These are phyloP conservation scores for Paramarasmius palmivorus DNA, from an alignment of 1,284 basidiomycete species.

Conservation along the genomic window DNA sequence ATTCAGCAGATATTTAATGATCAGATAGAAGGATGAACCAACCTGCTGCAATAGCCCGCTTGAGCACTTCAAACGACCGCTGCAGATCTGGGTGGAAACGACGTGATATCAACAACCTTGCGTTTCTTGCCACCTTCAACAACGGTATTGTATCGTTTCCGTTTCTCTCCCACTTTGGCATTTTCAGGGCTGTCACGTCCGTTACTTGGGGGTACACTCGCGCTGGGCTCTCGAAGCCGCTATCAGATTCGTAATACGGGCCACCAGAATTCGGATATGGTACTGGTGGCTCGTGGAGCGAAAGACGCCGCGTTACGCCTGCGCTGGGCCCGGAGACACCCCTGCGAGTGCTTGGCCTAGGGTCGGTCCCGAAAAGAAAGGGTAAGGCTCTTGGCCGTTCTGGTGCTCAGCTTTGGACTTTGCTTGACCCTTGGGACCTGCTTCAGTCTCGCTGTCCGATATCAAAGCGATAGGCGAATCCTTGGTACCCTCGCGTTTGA, in stretches of 20 bases:
- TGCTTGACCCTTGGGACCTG: neutral
- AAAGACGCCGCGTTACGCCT: neutral
- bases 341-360: neutral
- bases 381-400: conserved; percentile 9
- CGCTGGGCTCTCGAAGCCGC: neutral
- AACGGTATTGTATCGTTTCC: conserved; percentile 49
- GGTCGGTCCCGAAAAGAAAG: conserved; percentile 2
- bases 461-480: conserved; percentile 13
- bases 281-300: neutral
- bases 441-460: conserved; percentile 4
- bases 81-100: conserved; percentile 74
- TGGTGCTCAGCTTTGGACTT: neutral
- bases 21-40: conserved; percentile 13
- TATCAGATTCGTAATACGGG: neutral
- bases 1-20: neutral
- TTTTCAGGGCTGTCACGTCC: neutral
- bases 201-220: neutral
- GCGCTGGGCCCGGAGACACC: conserved; percentile 1
- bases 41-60: conserved; percentile 61
- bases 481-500: conserved; percentile 5
- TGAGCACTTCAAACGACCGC: conserved; percentile 60
- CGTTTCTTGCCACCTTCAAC: conserved; percentile 65
- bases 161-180: conserved; percentile 41
- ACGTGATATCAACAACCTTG: conserved; percentile 64
- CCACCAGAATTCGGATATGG: neutral